Evolutionary conservation across 495 filamentous ascomycete species (phyloP).

Genomic region (Aspergillus mulundensis): DNA sequence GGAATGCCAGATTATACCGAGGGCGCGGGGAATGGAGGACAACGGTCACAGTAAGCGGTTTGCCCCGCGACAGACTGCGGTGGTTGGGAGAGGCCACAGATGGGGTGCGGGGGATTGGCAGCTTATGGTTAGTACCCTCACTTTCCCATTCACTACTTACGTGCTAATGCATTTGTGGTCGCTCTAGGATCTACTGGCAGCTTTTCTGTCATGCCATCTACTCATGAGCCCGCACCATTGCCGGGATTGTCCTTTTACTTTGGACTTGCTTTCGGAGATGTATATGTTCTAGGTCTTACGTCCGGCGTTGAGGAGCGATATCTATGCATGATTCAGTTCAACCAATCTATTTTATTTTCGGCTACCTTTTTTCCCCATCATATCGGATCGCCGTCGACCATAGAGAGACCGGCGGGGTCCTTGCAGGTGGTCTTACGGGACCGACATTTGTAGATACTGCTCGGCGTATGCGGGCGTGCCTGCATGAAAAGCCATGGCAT

Average conservation of each 20-base stretch:
- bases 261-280: not conserved
- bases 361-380: not conserved
- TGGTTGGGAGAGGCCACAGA: too few relatives aligned
- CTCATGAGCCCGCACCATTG: too few relatives aligned
- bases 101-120: too few relatives aligned
- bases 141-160: too few relatives aligned
- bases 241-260: not conserved
- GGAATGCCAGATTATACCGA: conserved; percentile 39
- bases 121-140: too few relatives aligned
- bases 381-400: not conserved
- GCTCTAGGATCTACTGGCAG: too few relatives aligned
- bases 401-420: not conserved
- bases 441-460: not conserved
- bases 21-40: conserved; percentile 21
- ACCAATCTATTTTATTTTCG: not conserved
- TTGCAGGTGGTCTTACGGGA: not conserved
- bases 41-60: not conserved
- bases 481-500: not conserved
- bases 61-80: too few relatives aligned
- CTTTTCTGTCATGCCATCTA: too few relatives aligned
- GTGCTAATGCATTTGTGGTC: too few relatives aligned
- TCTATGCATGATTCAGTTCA: not conserved
- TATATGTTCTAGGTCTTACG: conserved; percentile 2
- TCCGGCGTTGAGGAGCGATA: conserved; percentile 19
- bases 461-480: not conserved